Evolutionary conservation across 495 filamentous ascomycete genomes (phyloP).

Genomic region (Penicillium maclennaniae): DNA sequence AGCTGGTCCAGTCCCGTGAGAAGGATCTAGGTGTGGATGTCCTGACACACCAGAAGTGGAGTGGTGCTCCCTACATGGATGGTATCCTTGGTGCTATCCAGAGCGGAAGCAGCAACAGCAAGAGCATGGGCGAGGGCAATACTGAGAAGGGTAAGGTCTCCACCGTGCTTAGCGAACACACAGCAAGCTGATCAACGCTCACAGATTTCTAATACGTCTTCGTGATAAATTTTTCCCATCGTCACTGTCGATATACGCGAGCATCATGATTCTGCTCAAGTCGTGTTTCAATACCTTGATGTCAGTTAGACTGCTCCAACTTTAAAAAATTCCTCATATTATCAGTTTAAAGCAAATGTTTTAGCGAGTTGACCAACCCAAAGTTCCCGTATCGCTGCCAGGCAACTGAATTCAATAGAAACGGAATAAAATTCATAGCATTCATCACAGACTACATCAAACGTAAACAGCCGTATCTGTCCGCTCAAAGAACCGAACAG

Average conservation of each 20-base stretch:
- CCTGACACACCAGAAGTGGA: conserved; percentile 98
- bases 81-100: conserved; percentile 89
- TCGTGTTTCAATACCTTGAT: background rate
- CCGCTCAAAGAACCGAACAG: conserved; percentile 10
- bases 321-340: too few relatives aligned
- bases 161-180: too few relatives aligned
- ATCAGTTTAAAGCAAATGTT: background rate
- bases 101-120: conserved; percentile 79
- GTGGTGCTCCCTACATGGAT: conserved; percentile 87
- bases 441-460: too few relatives aligned
- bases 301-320: background rate
- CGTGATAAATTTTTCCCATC: background rate
- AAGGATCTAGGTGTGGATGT: conserved; percentile 93
- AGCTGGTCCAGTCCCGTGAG: conserved; percentile 80
- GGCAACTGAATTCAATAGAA: too few relatives aligned
- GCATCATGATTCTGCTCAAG: background rate
- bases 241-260: background rate
- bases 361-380: background rate
- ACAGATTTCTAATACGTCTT: conserved; percentile 4
- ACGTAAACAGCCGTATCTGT: too few relatives aligned
- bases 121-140: conserved; percentile 80
- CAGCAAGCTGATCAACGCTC: background rate
- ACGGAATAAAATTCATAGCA: too few relatives aligned
- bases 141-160: conserved; percentile 56
- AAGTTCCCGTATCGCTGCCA: background rate